Evolutionary conservation across 768 basidiomycete species (phyloP), one percentile per base, ranked within the genome.

Genomic region (Kwoniella sp.): DNA sequence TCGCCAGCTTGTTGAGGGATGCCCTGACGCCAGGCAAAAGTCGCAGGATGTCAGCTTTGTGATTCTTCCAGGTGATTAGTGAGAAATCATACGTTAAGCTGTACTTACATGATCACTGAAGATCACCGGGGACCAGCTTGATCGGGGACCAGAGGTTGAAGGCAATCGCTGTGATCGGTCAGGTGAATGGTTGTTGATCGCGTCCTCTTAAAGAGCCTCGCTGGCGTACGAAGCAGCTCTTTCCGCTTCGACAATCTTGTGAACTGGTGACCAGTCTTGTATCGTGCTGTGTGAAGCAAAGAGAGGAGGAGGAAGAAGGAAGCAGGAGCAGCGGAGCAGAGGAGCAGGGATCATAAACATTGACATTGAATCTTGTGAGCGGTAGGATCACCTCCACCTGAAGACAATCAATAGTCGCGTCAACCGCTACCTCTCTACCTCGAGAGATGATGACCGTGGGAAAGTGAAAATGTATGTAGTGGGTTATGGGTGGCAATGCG

Each of bases 1-100:
- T 93, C 15, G 92, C 93, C 48, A 97, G 88, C 81, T 94, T 95
- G 85, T 93, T 89, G 52, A 97, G 84, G 58, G 85, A 85, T 25
- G 93, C 89, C 93, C 81, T 83, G 66, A 22, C n/a, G n/a, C 47
- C 29, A 17, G 2, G 13, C 13, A 13, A 13, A 37, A 37, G 34
- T 5, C 34, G 13, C 5, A 13, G 13, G 17, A n/a, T 20, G 4
- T n/a, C 47, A 50, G 47, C 34, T 37, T 37, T 7, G 34, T 13
- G 5, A 37, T 13, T 37, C 34, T 7, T 37, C 7, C 34, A 13
- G 5, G 7, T 7, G 34, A 37, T 37, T 7, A 13, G 13, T 37
- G 7, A 37, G 13, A 37, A 37, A 5, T 37, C 7, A 37, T 5
- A 13, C 34, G 7, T 7, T 7, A 37, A 45, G 41, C 41, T 45